Evolutionary conservation across 2,329 filamentous ascomycete species (phyloP), one percentile per base, ranked within the genome.

Genomic region (Ceratocystiopsis sp.): DNA sequence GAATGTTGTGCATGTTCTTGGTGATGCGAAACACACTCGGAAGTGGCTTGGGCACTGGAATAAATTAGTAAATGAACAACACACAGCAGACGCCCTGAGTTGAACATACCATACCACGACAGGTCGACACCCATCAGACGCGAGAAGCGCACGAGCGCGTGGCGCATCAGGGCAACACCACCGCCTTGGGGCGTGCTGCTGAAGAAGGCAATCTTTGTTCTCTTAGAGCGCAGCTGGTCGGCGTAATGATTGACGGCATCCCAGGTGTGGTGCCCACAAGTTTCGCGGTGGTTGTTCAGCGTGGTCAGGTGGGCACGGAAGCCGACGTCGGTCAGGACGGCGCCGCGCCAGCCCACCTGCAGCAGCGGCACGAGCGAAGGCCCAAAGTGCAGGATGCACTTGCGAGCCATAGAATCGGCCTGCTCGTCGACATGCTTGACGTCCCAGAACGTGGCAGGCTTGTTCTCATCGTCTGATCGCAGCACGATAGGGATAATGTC

Each of bases 1-100:
- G 73, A 49, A 89, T 87, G 60, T 91, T 91, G 71, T 91, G 84
- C 52, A 86, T 81, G 50, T 80, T 86, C 62, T 91, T 91, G 51
- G 84, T 91, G 59, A 84, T 80, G 41, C 82, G 71, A 60, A 91
- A 91, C 12, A 89, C 76, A 15, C 80, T 78, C 3, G 81, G 81
- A 41, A 80, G 77, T 18, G 84, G 82, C 57, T 84, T 85, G 8
- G 84, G 84, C 1, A 89, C 83, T 69, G 13, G 4, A 4, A 17
- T 14, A 4, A 17, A 32, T 25, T 4, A 34, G 10, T 13, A 4
- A 6, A 32, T 15, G n/a, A 29, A 33, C 16, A 17, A 41, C 63
- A 65, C 45, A 2, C 25, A 29, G 9, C 25, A 29, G 25, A 29
- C 25, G 25, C 2, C 6, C 25, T 29, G 25, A 4, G 2, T 29